phyloP scores from a whole-genome alignment of 148 eudicot genomes.

The Spergularia marina region DNA sequence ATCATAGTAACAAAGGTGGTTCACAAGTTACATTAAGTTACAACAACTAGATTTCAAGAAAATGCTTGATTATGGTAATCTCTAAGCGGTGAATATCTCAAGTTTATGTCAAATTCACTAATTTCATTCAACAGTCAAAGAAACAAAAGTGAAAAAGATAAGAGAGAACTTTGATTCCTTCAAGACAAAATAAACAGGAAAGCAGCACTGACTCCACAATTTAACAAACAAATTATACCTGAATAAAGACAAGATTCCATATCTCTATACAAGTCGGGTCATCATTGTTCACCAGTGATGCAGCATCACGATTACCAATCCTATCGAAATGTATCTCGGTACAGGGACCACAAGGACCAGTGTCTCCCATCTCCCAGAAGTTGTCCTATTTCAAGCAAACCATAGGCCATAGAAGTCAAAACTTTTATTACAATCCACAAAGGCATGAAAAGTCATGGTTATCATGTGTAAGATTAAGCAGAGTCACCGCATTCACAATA shows the following conservation, averaged over 20 bases:
- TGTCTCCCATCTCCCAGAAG: constrained; percentile 99
- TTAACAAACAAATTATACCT: constrained; percentile 44
- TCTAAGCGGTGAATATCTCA: too few relatives aligned
- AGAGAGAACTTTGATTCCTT: too few relatives aligned
- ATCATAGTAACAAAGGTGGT: too few relatives aligned
- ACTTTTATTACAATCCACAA: neutral
- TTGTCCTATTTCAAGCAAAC: constrained; percentile 58
- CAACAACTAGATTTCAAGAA: too few relatives aligned
- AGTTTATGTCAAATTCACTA: too few relatives aligned
- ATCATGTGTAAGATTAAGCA: constrained; percentile 3
- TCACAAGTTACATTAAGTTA: too few relatives aligned
- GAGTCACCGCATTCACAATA: neutral
- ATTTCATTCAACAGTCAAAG: too few relatives aligned
- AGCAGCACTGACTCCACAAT: neutral
- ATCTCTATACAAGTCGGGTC: constrained; percentile 97
- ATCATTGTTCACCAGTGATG: constrained; percentile 83
- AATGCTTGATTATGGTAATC: too few relatives aligned
- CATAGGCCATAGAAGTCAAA: neutral
- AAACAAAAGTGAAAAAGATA: too few relatives aligned
- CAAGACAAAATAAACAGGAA: neutral
- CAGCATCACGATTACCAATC: constrained; percentile 90
- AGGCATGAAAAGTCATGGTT: neutral
- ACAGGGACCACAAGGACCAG: constrained; percentile 99
- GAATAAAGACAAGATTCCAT: constrained; percentile 98
- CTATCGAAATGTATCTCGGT: constrained; percentile 97